Percentiles rank a stretch among this genome's conserved stretches.
These are phyloP conservation scores for Pouteria campechiana DNA, from an alignment of 179 eudicot genomes.

Conservation along the genomic window DNA sequence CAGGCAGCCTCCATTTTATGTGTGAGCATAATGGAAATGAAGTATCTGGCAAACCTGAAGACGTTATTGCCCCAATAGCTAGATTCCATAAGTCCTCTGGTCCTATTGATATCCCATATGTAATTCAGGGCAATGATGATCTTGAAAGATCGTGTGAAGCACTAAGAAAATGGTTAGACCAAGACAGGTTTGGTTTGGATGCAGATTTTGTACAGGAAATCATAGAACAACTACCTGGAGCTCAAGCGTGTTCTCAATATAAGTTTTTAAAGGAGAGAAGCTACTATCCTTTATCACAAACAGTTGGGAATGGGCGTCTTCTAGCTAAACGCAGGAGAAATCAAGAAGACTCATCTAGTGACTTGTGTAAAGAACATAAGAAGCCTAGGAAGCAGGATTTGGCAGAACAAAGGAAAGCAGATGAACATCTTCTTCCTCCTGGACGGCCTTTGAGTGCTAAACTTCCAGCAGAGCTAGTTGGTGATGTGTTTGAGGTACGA, in stretches of 20 bases:
- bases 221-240: constrained; percentile 67
- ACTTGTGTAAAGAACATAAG: constrained; percentile 16
- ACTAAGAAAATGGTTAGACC: constrained; percentile 49
- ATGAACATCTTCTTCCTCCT: constrained; percentile 26
- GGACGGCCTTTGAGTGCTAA: constrained; percentile 52
- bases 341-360: constrained; percentile 14
- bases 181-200: constrained; percentile 84
- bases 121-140: constrained; percentile 31
- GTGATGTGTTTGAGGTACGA: constrained; percentile 80
- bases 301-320: constrained; percentile 69
- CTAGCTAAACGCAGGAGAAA: constrained; percentile 32
- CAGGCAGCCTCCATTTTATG: constrained; percentile 37
- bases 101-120: constrained; percentile 32
- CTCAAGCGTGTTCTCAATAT: constrained; percentile 40
- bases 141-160: constrained; percentile 25
- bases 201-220: constrained; percentile 82
- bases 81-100: constrained; percentile 44
- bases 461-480: constrained; percentile 61
- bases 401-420: constrained; percentile 8
- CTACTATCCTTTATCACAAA: constrained; percentile 26
- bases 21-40: constrained; percentile 47
- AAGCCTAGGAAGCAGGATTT: constrained; percentile 14
- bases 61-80: constrained; percentile 32
- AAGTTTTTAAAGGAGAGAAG: constrained; percentile 43
- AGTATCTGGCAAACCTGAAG: constrained; percentile 13